Percentiles rank a stretch among this genome's conserved stretches.
phyloP scores from a whole-genome alignment of 108 stramenopile species.

The Mediolabrus comicus region DNA sequence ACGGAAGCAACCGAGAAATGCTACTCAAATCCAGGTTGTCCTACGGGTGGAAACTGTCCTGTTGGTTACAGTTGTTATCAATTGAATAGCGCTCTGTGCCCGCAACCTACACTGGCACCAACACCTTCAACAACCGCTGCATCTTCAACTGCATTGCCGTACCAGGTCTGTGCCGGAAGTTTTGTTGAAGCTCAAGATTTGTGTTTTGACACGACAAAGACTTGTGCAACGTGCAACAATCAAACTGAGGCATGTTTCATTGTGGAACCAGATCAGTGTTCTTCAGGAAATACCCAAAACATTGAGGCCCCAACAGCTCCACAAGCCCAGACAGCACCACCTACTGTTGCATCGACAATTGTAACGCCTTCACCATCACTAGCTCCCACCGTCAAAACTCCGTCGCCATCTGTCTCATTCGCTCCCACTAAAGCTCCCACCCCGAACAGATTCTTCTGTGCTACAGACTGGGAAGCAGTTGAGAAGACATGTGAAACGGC shows the following conservation, averaged over 20 bases:
- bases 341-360: background rate
- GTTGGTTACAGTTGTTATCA: background rate
- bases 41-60: background rate
- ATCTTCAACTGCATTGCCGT: background rate
- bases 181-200: background rate
- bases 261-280: background rate
- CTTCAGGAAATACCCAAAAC: too few species aligned
- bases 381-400: too few species aligned
- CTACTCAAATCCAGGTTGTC: background rate
- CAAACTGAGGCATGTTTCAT: background rate
- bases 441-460: background rate
- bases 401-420: background rate
- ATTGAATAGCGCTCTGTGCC: background rate
- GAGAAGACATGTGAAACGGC: background rate
- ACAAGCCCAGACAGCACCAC: background rate
- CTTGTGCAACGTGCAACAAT: background rate
- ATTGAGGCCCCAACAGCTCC: background rate
- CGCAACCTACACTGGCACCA: background rate
- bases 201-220: background rate
- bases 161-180: background rate
- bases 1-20: background rate
- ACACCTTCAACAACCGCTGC: background rate
- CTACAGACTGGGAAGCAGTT: background rate
- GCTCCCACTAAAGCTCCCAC: background rate
- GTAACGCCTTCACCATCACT: too few species aligned